Conservation (phyloP, 139 green algal species). For the Haematococcus lacustris region DNA sequence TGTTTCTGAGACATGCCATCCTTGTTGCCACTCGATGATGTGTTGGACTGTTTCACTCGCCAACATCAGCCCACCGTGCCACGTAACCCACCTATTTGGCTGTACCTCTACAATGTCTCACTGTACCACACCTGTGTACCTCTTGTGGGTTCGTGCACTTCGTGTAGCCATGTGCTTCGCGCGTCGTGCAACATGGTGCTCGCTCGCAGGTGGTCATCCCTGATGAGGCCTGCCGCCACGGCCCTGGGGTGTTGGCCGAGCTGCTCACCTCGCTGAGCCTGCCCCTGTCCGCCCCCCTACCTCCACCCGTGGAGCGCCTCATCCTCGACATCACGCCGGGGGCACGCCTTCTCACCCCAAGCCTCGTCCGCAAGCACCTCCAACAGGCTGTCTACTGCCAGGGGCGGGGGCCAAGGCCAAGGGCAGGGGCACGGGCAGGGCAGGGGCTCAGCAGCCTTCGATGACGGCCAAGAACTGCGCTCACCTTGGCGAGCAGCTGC, state of each 20-base stretch:
- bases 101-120: too few relatives aligned
- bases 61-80: too few relatives aligned
- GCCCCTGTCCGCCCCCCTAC: background rate
- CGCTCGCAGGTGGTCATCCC: background rate
- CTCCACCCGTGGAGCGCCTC: background rate
- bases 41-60: background rate
- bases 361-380: background rate
- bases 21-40: background rate
- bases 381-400: background rate
- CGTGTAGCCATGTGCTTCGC: background rate
- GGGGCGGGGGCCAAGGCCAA: too few relatives aligned
- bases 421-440: too few relatives aligned
- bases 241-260: background rate
- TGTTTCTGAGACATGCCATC: background rate
- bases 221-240: background rate
- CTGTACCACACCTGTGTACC: background rate
- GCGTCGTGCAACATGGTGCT: background rate
- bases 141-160: background rate
- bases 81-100: too few relatives aligned
- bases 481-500: too few relatives aligned
- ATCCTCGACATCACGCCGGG: background rate
- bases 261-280: background rate
- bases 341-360: background rate
- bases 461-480: too few relatives aligned
- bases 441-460: too few relatives aligned